Evolutionary conservation across 495 filamentous ascomycete genomes (phyloP).

Genomic region (Xylaria grammica): DNA sequence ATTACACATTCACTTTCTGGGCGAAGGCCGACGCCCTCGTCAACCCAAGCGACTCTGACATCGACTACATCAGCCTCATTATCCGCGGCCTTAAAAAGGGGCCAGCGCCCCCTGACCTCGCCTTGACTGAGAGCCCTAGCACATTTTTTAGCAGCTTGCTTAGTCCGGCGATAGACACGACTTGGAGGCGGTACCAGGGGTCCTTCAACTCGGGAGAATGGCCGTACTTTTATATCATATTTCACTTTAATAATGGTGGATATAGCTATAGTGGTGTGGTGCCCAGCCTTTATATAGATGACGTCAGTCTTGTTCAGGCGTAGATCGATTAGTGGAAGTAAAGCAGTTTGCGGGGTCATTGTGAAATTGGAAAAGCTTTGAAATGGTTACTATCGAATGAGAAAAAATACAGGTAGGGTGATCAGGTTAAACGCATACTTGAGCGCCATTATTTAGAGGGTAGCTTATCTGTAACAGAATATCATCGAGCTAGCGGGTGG

Average conservation of each 20-base stretch:
- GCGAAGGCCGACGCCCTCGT: neutral
- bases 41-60: conserved; percentile 1
- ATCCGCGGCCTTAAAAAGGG: conserved; percentile 14
- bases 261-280: conserved; percentile 6
- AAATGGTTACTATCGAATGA: neutral
- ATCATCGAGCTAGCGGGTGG: too few species aligned
- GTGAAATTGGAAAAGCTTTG: neutral
- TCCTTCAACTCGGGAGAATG: conserved; percentile 17
- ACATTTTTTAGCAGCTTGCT: conserved; percentile 9
- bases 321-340: neutral
- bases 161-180: conserved; percentile 7
- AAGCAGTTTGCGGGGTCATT: neutral
- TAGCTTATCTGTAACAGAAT: too few species aligned
- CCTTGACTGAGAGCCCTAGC: conserved; percentile 9
- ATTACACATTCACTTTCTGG: conserved; percentile 16
- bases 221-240: conserved; percentile 16
- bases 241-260: conserved; percentile 13
- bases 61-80: conserved; percentile 16
- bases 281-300: conserved; percentile 9
- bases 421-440: too few species aligned
- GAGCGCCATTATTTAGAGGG: too few species aligned
- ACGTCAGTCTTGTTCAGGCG: conserved; percentile 9
- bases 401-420: too few species aligned
- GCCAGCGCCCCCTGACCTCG: conserved; percentile 6
- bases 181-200: conserved; percentile 14